These are phyloP conservation scores for Raphidocelis subcapitata DNA, from an alignment of 139 green algal genomes.

Conservation along the genomic window DNA sequence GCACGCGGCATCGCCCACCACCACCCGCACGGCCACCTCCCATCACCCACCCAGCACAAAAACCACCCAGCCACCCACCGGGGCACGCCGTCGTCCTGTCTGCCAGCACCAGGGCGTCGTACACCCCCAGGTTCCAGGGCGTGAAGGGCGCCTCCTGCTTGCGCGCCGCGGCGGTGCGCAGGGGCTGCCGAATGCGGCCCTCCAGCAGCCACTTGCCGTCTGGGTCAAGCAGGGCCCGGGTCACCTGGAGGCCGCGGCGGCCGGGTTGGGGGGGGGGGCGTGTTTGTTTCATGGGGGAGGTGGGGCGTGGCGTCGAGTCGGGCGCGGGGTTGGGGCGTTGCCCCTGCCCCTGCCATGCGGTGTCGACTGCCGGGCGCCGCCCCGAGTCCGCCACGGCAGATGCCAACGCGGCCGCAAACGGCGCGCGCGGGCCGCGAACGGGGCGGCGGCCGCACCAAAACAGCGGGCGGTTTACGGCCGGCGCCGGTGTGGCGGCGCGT, in stretches of 20 bases:
- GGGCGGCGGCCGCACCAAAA: background rate
- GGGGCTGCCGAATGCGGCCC: background rate
- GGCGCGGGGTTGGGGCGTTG: too few species aligned
- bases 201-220: conserved; percentile 32
- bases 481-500: background rate
- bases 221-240: conserved; percentile 7
- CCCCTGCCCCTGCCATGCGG: too few species aligned
- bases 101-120: conserved; percentile 32
- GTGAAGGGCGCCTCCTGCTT: conserved; percentile 16
- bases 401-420: background rate
- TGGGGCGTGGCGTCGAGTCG: too few species aligned
- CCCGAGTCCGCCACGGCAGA: too few species aligned
- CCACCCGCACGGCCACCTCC: background rate
- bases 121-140: conserved; percentile 30
- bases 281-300: too few species aligned
- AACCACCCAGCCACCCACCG: conserved; percentile 5
- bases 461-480: too few species aligned
- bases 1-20: background rate
- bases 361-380: too few species aligned
- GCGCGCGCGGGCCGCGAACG: background rate
- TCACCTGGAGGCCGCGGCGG: conserved; percentile 1
- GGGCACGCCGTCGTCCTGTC: conserved; percentile 26
- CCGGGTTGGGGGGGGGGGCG: too few species aligned
- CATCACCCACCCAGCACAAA: background rate
- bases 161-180: background rate